phyloP scores from a whole-genome alignment of 2,329 filamentous ascomycete genomes.

The Canariomyces notabilis region DNA sequence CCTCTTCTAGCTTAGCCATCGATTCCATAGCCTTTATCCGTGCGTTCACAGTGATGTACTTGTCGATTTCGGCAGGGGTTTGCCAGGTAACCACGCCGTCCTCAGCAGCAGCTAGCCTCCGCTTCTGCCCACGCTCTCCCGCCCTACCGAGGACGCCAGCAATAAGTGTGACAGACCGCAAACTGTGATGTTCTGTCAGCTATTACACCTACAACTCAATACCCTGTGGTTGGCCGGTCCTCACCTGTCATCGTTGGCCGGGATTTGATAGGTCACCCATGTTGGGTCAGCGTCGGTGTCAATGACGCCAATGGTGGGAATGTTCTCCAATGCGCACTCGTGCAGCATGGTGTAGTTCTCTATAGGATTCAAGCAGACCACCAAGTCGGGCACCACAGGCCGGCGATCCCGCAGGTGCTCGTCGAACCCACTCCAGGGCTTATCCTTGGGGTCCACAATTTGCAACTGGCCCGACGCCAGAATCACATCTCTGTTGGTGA shows the following conservation, averaged over 20 bases:
- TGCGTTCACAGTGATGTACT: constrained; percentile 3
- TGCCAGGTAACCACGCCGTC: constrained; percentile 60
- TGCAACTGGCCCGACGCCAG: constrained; percentile 64
- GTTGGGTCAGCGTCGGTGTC: constrained; percentile 91
- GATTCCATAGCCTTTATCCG: neutral
- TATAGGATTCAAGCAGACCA: constrained; percentile 85
- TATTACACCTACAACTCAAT: neutral
- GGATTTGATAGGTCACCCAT: constrained; percentile 94
- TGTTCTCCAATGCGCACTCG: constrained; percentile 81
- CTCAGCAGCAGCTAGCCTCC: constrained; percentile 58
- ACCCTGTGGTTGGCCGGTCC: constrained; percentile 17
- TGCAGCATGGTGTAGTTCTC: constrained; percentile 89
- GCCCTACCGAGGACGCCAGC: constrained; percentile 81
- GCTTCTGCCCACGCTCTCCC: constrained; percentile 68
- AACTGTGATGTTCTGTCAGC: constrained; percentile 44
- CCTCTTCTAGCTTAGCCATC: neutral
- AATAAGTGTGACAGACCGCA: constrained; percentile 76
- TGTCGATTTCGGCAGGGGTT: constrained; percentile 39
- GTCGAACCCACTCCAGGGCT: constrained; percentile 56
- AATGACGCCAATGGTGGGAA: constrained; percentile 91
- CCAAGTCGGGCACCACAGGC: constrained; percentile 78
- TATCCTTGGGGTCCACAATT: constrained; percentile 73
- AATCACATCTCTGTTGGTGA: constrained; percentile 91
- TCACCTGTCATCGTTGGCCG: constrained; percentile 91
- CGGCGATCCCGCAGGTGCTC: constrained; percentile 57